phyloP scores from a whole-genome alignment of 805 yeast species.

The Wickerhamomyces sydowiorum region DNA sequence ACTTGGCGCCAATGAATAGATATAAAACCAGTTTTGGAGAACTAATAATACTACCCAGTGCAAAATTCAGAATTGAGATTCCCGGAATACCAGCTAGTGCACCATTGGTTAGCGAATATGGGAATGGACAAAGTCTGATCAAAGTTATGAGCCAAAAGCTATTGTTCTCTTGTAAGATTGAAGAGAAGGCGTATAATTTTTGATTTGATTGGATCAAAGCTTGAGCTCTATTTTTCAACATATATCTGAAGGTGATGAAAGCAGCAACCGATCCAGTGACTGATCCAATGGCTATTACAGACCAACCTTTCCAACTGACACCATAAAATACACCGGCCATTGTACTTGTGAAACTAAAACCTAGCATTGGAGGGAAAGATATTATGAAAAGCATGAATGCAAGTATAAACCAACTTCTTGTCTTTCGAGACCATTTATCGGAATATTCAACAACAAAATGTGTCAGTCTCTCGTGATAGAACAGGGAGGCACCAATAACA shows the following conservation, averaged over 20 bases:
- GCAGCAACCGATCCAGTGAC: conserved; percentile 71
- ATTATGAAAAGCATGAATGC: conserved; percentile 53
- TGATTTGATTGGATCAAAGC: conserved; percentile 54
- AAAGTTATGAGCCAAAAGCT: conserved; percentile 62
- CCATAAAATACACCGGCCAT: conserved; percentile 82
- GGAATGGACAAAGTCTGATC: conserved; percentile 84
- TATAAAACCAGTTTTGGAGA: conserved; percentile 80
- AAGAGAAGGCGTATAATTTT: conserved; percentile 67
- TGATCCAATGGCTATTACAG: conserved; percentile 62
- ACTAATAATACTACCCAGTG: conserved; percentile 65
- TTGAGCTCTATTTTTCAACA: conserved; percentile 53
- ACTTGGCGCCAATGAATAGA: conserved; percentile 69
- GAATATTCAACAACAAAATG: conserved; percentile 18
- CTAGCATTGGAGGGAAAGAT: conserved; percentile 87
- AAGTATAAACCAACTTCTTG: conserved; percentile 38
- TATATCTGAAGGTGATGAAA: conserved; percentile 58
- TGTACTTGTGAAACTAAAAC: conserved; percentile 66
- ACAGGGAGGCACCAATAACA: conserved; percentile 5
- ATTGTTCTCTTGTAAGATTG: conserved; percentile 66
- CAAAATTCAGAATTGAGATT: conserved; percentile 53
- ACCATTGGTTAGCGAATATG: conserved; percentile 88
- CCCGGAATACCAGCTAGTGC: conserved; percentile 88
- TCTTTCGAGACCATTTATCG: conserved; percentile 16
- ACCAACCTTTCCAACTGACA: conserved; percentile 68
- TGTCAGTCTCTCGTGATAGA: conserved; percentile 15